Evolutionary conservation across 1,284 basidiomycete species (phyloP), one percentile per base, ranked within the genome.

Genomic region (Fomitopsis palustris): DNA sequence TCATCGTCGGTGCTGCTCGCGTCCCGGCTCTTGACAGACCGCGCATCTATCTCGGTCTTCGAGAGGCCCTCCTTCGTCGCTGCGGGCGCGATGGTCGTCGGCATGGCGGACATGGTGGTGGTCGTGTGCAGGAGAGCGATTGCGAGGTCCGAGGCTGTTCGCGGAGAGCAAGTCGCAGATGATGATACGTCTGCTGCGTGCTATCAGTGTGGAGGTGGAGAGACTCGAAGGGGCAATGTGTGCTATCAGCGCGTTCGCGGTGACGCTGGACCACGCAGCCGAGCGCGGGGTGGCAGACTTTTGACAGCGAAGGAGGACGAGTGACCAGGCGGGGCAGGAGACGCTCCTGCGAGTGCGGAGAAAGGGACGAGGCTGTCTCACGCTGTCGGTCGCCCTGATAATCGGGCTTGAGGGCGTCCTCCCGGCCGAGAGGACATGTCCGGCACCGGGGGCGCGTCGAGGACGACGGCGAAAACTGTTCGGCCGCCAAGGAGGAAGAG

Each of bases 1-100:
- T 84, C 83, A 38, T 31, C 52, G 25, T 12, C 12, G 35, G 6
- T 37, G 35, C 8, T 12, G 43, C 43, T 45, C 27, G 23, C n/a
- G 23, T n/a, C 25, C 19, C 45, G 39, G 53, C 43, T 55, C 3
- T 33, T 27, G 21, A 60, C 33, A 23, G 49, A 56, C 6, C 52
- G 55, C n/a, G 53, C 41, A 23, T 60, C 59, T 10, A 57, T 52
- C 25, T 56, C 45, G n/a, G 51, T 43, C 23, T 29, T 47, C 25
- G 45, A n/a, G 45, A 47, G 45, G 25, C 25, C 45, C 25, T 27
- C 27, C 16, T 47, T 47, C 45, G 25, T 4, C 12, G 19, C 21
- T 6, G 21, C 39, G 39, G 39, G 35, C 35, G 16, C 39, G 16
- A 21, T 1, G 39, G 19, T n/a, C 10, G 39, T 21, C 17, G 45